phyloP scores from a whole-genome alignment of 2,329 filamentous ascomycete genomes.

The Colletotrichum abscissum region DNA sequence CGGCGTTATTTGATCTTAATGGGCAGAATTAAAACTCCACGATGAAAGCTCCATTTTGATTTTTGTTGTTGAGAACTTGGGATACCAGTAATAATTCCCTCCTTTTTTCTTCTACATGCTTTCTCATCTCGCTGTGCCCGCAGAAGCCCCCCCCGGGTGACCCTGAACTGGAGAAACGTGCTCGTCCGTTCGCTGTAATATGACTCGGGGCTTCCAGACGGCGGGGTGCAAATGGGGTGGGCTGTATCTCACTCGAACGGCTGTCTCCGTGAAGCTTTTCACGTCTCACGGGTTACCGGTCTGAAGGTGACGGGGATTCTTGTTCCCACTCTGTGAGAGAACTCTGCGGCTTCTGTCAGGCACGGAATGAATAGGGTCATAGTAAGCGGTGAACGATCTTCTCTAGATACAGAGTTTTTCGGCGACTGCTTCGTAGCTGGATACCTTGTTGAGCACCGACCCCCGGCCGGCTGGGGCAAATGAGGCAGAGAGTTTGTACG shows the following conservation, averaged over 20 bases:
- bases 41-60: not conserved
- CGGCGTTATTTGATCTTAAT: not conserved
- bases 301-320: not conserved
- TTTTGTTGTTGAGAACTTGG: not conserved
- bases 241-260: not conserved
- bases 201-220: constrained; percentile 1
- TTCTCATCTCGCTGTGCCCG: not conserved
- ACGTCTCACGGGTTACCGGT: not conserved
- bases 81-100: not conserved
- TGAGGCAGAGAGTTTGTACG: not conserved
- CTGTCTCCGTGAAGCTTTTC: not conserved
- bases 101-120: not conserved
- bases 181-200: not conserved
- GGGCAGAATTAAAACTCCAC: not conserved
- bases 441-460: not conserved
- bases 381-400: not conserved
- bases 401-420: not conserved
- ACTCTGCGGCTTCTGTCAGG: not conserved
- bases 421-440: too few relatives aligned
- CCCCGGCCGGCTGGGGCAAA: too few relatives aligned
- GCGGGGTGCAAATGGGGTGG: too few relatives aligned
- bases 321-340: not conserved
- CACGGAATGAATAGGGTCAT: not conserved
- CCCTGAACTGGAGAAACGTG: not conserved
- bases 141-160: not conserved